Evolutionary conservation across 2,329 filamentous ascomycete genomes (phyloP).

Genomic region (Ceratocystis lukuohia): DNA sequence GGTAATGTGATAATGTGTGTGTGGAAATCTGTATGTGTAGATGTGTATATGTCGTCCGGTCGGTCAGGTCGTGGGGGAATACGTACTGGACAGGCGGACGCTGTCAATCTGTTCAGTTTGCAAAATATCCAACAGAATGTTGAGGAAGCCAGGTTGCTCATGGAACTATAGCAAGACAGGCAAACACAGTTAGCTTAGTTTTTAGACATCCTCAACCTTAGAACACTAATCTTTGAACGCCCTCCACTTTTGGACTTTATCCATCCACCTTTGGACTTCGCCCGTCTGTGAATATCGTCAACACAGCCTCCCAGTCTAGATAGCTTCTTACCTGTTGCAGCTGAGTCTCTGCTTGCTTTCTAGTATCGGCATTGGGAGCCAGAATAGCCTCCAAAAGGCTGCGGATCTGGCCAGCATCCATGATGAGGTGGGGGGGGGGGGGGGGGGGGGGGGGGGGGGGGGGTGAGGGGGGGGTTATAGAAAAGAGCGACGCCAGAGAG

Average conservation of each 20-base stretch:
- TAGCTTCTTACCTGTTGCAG: constrained; percentile 56
- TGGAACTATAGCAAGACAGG: constrained; percentile 52
- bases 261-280: too few species aligned
- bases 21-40: neutral
- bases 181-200: neutral
- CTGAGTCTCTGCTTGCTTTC: constrained; percentile 65
- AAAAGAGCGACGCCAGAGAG: neutral
- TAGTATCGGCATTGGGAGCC: constrained; percentile 58
- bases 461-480: constrained; percentile 19
- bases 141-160: constrained; percentile 76
- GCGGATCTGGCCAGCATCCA: constrained; percentile 64
- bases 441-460: too few species aligned
- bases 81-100: constrained; percentile 77
- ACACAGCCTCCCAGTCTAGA: neutral
- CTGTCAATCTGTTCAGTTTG: constrained; percentile 75
- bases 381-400: constrained; percentile 66
- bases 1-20: too few species aligned
- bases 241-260: too few species aligned
- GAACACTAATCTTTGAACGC: too few species aligned
- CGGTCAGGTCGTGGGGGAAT: constrained; percentile 20
- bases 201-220: too few species aligned
- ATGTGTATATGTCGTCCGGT: neutral
- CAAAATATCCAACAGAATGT: constrained; percentile 80
- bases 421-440: constrained; percentile 33
- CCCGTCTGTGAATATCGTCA: neutral